phyloP scores from a whole-genome alignment of 371 early-diverging fungal species.

The Mucor plumbeus region DNA sequence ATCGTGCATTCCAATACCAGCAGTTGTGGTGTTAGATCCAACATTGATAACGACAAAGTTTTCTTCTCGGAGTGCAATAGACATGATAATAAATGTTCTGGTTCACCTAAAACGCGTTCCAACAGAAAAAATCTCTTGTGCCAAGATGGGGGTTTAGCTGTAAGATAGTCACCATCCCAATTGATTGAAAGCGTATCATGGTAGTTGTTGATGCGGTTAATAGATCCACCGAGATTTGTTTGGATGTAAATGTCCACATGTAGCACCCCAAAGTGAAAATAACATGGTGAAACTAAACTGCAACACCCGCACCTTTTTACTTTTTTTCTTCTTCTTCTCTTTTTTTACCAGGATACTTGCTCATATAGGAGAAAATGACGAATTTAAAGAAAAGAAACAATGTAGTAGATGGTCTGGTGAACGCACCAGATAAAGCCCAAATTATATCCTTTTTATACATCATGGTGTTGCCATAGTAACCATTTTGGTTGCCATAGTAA shows the following conservation, averaged over 20 bases:
- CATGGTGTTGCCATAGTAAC: not conserved
- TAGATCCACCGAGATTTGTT: not conserved
- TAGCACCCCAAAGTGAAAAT: too few species aligned
- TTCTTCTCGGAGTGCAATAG: constrained; percentile 66
- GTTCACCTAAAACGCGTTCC: constrained; percentile 15
- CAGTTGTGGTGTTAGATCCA: constrained; percentile 67
- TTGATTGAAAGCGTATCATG: not conserved
- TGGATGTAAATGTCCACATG: too few species aligned
- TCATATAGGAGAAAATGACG: not conserved
- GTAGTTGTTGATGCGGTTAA: not conserved
- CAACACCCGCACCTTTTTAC: not conserved
- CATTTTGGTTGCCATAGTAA: not conserved
- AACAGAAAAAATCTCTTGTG: constrained; percentile 8
- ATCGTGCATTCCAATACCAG: constrained; percentile 73
- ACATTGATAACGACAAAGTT: constrained; percentile 80
- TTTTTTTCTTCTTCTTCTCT: constrained; percentile 6
- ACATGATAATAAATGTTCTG: constrained; percentile 30
- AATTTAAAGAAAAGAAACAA: constrained; percentile 8
- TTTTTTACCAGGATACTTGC: not conserved
- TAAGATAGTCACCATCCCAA: not conserved
- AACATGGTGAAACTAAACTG: not conserved
- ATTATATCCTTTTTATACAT: constrained; percentile 47
- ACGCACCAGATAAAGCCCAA: constrained; percentile 31
- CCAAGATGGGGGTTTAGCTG: not conserved
- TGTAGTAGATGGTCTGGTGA: constrained; percentile 23